Evolutionary conservation across 2,329 filamentous ascomycete genomes (phyloP), one percentile per base, ranked within the genome.

Genomic region (Alternaria triticimaculans): DNA sequence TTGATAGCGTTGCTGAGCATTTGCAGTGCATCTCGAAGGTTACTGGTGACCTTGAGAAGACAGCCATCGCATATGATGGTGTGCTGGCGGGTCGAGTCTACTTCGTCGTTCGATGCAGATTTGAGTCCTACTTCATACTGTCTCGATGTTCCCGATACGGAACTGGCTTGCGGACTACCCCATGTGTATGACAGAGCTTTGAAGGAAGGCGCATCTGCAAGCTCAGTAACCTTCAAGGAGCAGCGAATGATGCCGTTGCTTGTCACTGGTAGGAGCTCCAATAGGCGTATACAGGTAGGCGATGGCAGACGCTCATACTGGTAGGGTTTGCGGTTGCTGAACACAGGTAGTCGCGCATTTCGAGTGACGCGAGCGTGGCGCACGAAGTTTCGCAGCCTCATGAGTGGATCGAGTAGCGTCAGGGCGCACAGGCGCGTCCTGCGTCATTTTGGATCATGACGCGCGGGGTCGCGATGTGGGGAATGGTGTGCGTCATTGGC

Each of bases 21-120:
- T 9, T 48, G 67, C 2, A 74, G 53, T n/a, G 72, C 72, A 61
- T 73, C 67, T 30, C 65, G 63, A 11, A 76, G 64, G 48, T 73
- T 75, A 37, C 61, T 46, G 3, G 68, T 72, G 48, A 75, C 66
- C 43, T 68, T 67, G 25, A 74, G 63, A 14, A 70, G 49, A 11
- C 55, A 63, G 14, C 58, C 68, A 60, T 75, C 65, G 55, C 70
- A 74, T 23, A 71, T 55, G 59, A 74, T 69, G 15, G 64, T 55
- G 43, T 69, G 58, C 45, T 62, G 66, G 41, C 63, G 64, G 12
- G 55, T 28, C n/a, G 14, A 30, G 14, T 45, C 6, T 21, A 37
- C 46, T 33, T 11, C 14, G n/a, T 20, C 14, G 12, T 30, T 15
- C 30, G 14, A 41, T n/a, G 30, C 18, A 30, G 26, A 14, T 23